phyloP scores from a whole-genome alignment of 2,329 filamentous ascomycete genomes.

The Aspergillus transmontanensis region DNA sequence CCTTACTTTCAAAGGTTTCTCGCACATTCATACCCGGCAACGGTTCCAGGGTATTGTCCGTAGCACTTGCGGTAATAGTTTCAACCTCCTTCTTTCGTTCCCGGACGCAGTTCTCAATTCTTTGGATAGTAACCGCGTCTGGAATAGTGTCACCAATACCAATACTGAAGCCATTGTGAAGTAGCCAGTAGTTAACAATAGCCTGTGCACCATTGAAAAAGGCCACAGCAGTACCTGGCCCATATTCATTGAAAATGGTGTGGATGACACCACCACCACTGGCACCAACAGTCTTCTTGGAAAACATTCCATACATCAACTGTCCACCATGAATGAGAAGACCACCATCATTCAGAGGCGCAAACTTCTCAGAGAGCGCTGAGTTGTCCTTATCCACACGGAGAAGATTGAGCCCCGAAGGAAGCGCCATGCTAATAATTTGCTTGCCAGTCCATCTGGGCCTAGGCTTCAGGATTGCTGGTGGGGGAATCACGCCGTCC shows the following conservation, averaged over 20 bases:
- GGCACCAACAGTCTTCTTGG: constrained; percentile 93
- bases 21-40: constrained; percentile 97
- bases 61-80: constrained; percentile 73
- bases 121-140: constrained; percentile 78
- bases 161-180: constrained; percentile 96
- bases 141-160: constrained; percentile 98
- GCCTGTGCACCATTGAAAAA: constrained; percentile 97
- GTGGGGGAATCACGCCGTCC: constrained; percentile 91
- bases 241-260: constrained; percentile 93
- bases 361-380: constrained; percentile 55
- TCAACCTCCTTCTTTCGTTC: constrained; percentile 81
- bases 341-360: constrained; percentile 73
- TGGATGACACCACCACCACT: constrained; percentile 89
- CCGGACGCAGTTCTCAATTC: constrained; percentile 80
- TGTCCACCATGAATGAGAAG: constrained; percentile 83
- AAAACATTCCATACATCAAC: constrained; percentile 85
- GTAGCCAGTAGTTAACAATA: constrained; percentile 94
- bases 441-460: constrained; percentile 99
- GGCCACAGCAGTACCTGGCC: constrained; percentile 79
- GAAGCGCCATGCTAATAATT: constrained; percentile 90
- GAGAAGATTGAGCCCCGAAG: constrained; percentile 77
- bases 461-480: constrained; percentile 89
- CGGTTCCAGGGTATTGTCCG: constrained; percentile 85
- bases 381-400: constrained; percentile 65
- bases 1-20: constrained; percentile 97